Percentiles rank a stretch among this genome's conserved stretches.
These are phyloP conservation scores for Sarcodon aspratus DNA, from an alignment of 768 basidiomycete genomes.

Conservation along the genomic window DNA sequence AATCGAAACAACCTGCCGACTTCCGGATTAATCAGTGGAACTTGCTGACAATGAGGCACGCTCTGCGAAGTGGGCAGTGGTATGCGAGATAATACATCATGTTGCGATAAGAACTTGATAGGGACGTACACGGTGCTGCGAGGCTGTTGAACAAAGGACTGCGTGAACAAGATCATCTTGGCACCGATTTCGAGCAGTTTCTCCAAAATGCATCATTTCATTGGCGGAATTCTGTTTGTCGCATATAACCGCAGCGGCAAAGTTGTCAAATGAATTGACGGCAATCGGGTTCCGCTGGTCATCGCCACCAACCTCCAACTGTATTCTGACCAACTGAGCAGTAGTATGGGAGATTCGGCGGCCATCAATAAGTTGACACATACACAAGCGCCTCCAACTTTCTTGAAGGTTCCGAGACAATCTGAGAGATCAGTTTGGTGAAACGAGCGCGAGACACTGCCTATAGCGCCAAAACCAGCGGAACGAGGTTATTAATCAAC, in stretches of 20 bases:
- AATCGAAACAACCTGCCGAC: conserved; percentile 48
- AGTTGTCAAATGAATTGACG: conserved; percentile 41
- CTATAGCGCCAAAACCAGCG: neutral
- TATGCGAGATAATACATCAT: neutral
- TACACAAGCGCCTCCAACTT: conserved; percentile 46
- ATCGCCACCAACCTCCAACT: conserved; percentile 46
- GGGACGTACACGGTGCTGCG: conserved; percentile 34
- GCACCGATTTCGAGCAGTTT: conserved; percentile 32
- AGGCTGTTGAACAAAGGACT: conserved; percentile 46
- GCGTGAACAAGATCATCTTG: conserved; percentile 37
- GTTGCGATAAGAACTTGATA: neutral
- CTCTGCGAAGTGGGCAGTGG: conserved; percentile 28
- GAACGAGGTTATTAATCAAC: neutral
- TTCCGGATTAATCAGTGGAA: conserved; percentile 36
- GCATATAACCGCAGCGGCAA: conserved; percentile 31
- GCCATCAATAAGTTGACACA: conserved; percentile 9
- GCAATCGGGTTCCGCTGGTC: conserved; percentile 46
- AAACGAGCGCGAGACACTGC: conserved; percentile 12
- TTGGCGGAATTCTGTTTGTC: conserved; percentile 39
- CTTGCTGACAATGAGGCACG: conserved; percentile 40
- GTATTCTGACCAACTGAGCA: conserved; percentile 1
- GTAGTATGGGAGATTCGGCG: neutral
- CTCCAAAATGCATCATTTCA: conserved; percentile 35
- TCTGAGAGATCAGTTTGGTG: conserved; percentile 36
- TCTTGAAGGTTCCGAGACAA: conserved; percentile 32